phyloP scores from a whole-genome alignment of 108 stramenopile species.

The Cyclotella choctawhatcheeana region DNA sequence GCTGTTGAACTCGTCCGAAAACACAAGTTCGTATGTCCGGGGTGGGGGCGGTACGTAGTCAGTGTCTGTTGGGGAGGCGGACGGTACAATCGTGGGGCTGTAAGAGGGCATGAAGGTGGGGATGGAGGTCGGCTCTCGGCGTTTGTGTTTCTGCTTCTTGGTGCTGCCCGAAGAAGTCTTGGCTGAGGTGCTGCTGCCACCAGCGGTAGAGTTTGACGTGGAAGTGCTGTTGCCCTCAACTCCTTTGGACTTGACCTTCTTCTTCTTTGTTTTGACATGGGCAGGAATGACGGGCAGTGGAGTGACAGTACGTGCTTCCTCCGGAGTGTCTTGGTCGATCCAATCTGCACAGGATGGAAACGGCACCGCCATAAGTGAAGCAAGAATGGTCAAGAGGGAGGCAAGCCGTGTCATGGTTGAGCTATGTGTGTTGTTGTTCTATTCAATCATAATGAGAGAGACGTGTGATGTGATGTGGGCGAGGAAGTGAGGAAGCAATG shows the following conservation, averaged over 20 bases:
- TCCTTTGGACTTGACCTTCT: slow-evolving; percentile 18
- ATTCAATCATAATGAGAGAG: too few species aligned
- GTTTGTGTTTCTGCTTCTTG: slow-evolving; percentile 1
- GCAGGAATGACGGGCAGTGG: slow-evolving; percentile 16
- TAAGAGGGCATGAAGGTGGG: slow-evolving; percentile 33
- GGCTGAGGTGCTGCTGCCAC: background rate
- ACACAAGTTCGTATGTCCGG: slow-evolving; percentile 74
- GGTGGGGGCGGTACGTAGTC: slow-evolving; percentile 45
- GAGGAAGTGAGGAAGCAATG: too few species aligned
- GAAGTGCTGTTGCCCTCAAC: slow-evolving; percentile 6
- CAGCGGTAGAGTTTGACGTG: too few species aligned
- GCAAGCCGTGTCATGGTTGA: background rate
- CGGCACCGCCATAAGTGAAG: background rate
- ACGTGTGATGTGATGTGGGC: too few species aligned
- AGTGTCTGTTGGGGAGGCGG: slow-evolving; percentile 16
- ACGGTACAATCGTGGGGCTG: slow-evolving; percentile 33
- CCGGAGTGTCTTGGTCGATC: slow-evolving; percentile 95
- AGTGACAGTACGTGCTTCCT: slow-evolving; percentile 46
- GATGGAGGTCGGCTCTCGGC: slow-evolving; percentile 26
- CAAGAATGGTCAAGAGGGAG: background rate
- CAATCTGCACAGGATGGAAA: slow-evolving; percentile 60
- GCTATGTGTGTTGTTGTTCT: too few species aligned
- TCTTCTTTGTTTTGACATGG: background rate
- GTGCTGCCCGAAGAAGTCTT: background rate
- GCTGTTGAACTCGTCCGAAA: slow-evolving; percentile 94